Evolutionary conservation across 2,329 filamentous ascomycete species (phyloP), one percentile per base, ranked within the genome.

Genomic region (Exserohilum rostratum): DNA sequence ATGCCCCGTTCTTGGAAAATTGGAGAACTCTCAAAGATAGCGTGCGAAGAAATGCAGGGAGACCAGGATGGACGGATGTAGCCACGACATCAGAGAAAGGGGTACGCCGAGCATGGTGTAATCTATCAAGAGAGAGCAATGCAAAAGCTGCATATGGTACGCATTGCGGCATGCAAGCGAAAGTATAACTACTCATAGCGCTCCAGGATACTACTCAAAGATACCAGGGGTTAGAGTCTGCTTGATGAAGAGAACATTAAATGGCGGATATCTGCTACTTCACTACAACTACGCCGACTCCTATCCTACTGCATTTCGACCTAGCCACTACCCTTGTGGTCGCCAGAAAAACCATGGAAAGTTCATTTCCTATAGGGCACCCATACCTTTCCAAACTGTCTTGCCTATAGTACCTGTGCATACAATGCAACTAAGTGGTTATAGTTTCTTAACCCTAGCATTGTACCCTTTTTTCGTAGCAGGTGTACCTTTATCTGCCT

Each of bases 21-120:
- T 50, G 17, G 48, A 50, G 11, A 44, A 30, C 33, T 13, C 25
- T 50, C 10, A 45, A 50, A 15, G 48, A 45, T 6, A 45, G 40
- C 3, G 18, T 50, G 35, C 27, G 33, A 17, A n/a, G 33, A 34
- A 45, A 45, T 37, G 40, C 17, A 1, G 18, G 48, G 18, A 20
- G 22, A 25, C 48, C 12, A 31, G 48, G 48, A 12, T 50, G 17
- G 40, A 50, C 13, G 25, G 48, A 45, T 33, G 40, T 50, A 3
- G 17, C 17, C 48, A 11, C 33, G 35, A 50, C 33, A 3, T 22
- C 13, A 38, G 5, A 38, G 1, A 18, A n/a, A 31, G 25, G 33
- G 25, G 25, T 45, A 50, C 33, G 34, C 17, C 33, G 33, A 13
- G 40, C 12, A 33, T 50, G 17, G 48, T 50, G 25, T n/a, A 50